Evolutionary conservation across 805 yeast species (phyloP).

Genomic region (Grigorovia yakushimaensis): DNA sequence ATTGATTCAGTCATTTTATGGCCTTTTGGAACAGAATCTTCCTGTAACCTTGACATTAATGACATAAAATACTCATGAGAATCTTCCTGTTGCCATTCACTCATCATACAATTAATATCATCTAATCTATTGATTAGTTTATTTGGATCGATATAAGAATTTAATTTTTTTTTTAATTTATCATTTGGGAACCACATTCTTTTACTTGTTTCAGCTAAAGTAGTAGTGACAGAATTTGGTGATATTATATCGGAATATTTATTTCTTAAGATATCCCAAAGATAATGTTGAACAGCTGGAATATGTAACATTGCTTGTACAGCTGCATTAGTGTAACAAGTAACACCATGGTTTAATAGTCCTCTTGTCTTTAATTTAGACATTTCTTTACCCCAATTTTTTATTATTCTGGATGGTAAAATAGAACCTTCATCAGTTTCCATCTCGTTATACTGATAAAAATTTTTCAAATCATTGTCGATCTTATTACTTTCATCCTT

Average conservation of each 20-base stretch:
- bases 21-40: slow-evolving; percentile 89
- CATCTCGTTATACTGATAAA: slow-evolving; percentile 50
- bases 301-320: slow-evolving; percentile 84
- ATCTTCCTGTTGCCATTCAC: slow-evolving; percentile 96
- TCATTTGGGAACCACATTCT: slow-evolving; percentile 59
- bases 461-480: slow-evolving; percentile 29
- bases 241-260: slow-evolving; percentile 39
- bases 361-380: slow-evolving; percentile 48
- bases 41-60: slow-evolving; percentile 75
- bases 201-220: slow-evolving; percentile 56
- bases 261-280: slow-evolving; percentile 52
- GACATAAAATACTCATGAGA: slow-evolving; percentile 97
- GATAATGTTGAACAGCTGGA: slow-evolving; percentile 82
- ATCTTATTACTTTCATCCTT: not conserved
- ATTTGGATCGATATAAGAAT: slow-evolving; percentile 60
- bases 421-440: slow-evolving; percentile 56
- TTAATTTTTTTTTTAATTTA: slow-evolving; percentile 24
- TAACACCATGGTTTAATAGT: slow-evolving; percentile 81
- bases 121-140: slow-evolving; percentile 59
- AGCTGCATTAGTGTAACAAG: slow-evolving; percentile 94
- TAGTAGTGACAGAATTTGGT: slow-evolving; percentile 51
- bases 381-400: slow-evolving; percentile 58
- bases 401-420: slow-evolving; percentile 46
- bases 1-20: slow-evolving; percentile 69
- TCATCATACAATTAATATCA: slow-evolving; percentile 92